Evolutionary conservation across 805 yeast genomes (phyloP).

Genomic region (Barnettozyma sucrosica): DNA sequence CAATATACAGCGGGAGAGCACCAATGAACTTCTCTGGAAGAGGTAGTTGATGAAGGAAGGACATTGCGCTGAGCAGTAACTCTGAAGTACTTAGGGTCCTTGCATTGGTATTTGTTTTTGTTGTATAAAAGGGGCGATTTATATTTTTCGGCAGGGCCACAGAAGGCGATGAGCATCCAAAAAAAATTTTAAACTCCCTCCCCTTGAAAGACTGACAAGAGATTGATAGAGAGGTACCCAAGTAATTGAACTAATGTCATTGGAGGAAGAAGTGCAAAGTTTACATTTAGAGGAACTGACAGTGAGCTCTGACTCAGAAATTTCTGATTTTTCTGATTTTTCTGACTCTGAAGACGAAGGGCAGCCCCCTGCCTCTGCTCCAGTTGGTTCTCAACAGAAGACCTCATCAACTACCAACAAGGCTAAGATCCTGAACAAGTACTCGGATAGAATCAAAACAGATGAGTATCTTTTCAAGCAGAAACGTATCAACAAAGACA

Average conservation of each 20-base stretch:
- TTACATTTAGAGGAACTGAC: neutral
- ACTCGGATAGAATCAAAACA: slow-evolving; percentile 57
- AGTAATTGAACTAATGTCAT: neutral
- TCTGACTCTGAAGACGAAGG: slow-evolving; percentile 9
- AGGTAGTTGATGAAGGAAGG: neutral
- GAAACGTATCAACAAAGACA: slow-evolving; percentile 64
- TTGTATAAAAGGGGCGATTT: too few species aligned
- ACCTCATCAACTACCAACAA: slow-evolving; percentile 28
- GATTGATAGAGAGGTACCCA: too few species aligned
- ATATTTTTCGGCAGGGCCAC: neutral
- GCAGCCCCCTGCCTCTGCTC: neutral
- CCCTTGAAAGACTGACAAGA: too few species aligned
- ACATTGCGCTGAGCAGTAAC: too few species aligned
- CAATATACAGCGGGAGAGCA: slow-evolving; percentile 71
- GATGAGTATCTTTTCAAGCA: slow-evolving; percentile 51
- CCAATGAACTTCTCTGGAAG: slow-evolving; percentile 43
- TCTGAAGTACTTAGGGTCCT: too few species aligned
- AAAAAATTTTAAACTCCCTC: neutral
- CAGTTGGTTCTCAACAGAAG: neutral
- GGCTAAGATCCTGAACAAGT: slow-evolving; percentile 51
- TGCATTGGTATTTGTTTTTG: too few species aligned
- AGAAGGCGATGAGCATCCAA: neutral
- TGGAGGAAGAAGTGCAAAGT: slow-evolving; percentile 8
- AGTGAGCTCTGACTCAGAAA: slow-evolving; percentile 6
- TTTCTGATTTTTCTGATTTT: slow-evolving; percentile 10